A percentile compares a stretch with the other conserved stretches of the same genome.
These are phyloP conservation scores for Auricularia heimuer DNA, from an alignment of 768 basidiomycete species.

Conservation along the genomic window DNA sequence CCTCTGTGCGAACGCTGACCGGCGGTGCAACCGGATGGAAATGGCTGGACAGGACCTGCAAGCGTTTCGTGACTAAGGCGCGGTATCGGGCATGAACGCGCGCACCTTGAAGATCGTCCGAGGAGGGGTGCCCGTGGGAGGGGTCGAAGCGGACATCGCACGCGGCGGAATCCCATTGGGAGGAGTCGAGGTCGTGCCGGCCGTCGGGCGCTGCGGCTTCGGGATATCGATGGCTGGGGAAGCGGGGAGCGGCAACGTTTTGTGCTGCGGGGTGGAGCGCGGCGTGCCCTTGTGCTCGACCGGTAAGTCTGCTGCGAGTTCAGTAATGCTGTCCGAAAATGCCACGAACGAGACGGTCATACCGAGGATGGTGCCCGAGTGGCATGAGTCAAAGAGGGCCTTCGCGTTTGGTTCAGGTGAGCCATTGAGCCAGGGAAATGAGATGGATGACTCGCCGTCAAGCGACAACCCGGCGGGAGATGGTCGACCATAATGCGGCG, in stretches of 20 bases:
- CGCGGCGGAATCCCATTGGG: background rate
- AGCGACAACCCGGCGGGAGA: conserved; percentile 14
- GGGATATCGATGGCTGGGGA: background rate
- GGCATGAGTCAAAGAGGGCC: conserved; percentile 22
- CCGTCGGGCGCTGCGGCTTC: background rate
- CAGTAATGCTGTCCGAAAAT: no score
- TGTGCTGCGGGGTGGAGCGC: background rate
- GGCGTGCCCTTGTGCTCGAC: background rate
- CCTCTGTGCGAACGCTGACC: background rate
- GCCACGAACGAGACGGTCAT: background rate
- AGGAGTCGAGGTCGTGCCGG: background rate
- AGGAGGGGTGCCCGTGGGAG: background rate
- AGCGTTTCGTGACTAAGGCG: background rate
- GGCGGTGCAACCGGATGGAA: background rate
- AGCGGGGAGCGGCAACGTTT: background rate
- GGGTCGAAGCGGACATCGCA: background rate
- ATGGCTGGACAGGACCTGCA: background rate
- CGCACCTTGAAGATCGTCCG: no score
- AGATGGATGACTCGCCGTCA: conserved; percentile 10
- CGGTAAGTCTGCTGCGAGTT: background rate
- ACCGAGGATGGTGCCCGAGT: conserved; percentile 17
- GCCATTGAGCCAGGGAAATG: background rate
- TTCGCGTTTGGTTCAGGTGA: background rate
- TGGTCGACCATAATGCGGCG: conserved; percentile 15
- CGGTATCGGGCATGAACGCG: background rate